phyloP scores from a whole-genome alignment of 164 flowering plant species.

The Paratinospora sagittata region DNA sequence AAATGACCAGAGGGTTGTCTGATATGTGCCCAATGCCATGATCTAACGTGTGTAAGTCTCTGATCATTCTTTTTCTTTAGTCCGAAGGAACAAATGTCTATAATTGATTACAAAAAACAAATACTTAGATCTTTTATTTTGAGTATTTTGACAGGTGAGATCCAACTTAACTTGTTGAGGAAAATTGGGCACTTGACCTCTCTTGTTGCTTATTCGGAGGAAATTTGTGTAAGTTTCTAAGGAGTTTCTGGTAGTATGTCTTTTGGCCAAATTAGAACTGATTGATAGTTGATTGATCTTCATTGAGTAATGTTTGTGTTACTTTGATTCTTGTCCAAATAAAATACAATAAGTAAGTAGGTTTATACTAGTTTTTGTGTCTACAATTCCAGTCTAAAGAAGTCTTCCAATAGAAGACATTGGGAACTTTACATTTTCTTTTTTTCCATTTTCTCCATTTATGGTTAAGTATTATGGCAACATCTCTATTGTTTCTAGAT shows the following conservation, averaged over 20 bases:
- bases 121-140: background rate
- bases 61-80: background rate
- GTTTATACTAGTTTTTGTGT: background rate
- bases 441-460: background rate
- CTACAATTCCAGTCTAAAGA: background rate
- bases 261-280: background rate
- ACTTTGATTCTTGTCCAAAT: background rate
- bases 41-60: background rate
- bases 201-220: background rate
- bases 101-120: background rate
- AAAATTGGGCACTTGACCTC: background rate
- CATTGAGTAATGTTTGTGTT: background rate
- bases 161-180: background rate
- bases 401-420: background rate
- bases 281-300: background rate
- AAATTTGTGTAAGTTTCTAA: background rate
- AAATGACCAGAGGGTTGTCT: background rate
- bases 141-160: background rate
- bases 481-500: background rate
- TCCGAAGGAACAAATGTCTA: background rate
- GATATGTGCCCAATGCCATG: background rate
- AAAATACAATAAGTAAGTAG: background rate
- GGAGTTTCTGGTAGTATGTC: background rate
- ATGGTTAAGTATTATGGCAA: background rate
- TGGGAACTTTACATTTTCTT: background rate